Conservation (phyloP, 2,329 filamentous ascomycete species). For the Sclerotinia sclerotiorum region DNA sequence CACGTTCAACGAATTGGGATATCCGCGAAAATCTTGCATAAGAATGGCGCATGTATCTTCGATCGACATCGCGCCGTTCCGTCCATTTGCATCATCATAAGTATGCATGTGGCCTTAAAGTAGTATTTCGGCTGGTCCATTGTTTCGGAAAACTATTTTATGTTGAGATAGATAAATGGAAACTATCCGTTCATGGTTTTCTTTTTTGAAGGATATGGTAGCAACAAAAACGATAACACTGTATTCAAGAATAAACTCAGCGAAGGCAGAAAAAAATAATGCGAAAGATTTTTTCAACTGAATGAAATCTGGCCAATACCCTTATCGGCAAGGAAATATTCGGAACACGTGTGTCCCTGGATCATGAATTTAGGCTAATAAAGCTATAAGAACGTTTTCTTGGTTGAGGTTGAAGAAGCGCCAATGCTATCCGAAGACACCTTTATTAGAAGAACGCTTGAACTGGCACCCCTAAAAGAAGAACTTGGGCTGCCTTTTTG, state of each 20-base stretch:
- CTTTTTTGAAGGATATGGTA: background rate
- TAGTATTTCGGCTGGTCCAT: constrained; percentile 7
- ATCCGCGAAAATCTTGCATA: background rate
- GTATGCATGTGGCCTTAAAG: background rate
- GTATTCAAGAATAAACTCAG: background rate
- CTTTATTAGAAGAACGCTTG: background rate
- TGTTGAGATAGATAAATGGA: background rate
- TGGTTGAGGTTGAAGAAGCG: background rate
- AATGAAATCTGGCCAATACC: background rate
- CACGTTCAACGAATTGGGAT: background rate
- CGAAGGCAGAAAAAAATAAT: background rate
- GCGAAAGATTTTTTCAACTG: background rate
- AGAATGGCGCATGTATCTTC: background rate
- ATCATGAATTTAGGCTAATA: background rate
- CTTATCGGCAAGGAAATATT: background rate
- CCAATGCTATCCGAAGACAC: background rate
- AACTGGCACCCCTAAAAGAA: background rate
- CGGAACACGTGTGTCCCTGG: background rate
- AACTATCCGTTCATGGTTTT: background rate
- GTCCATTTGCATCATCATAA: background rate
- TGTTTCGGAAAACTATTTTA: background rate
- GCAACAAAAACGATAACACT: background rate
- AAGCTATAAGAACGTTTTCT: background rate
- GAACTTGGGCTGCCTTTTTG: background rate
- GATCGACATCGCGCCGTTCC: background rate